Conservation (phyloP, 768 basidiomycete species). For the Amyloporia xantha region DNA sequence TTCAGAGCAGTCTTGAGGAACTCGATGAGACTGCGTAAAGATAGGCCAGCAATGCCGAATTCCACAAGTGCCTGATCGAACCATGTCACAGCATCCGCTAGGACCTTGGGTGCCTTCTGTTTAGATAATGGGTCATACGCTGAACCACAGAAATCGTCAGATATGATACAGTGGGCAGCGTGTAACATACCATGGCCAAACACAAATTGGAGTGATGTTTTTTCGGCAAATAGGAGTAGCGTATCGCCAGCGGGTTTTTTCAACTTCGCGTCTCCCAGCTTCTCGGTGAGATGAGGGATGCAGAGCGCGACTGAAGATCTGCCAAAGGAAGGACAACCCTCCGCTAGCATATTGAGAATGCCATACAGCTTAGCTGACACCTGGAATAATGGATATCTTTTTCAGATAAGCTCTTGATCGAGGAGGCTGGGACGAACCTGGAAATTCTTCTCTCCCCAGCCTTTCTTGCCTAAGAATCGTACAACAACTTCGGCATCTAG, state of each 20-base stretch:
- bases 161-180: not conserved
- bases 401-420: not conserved
- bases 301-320: slow-evolving; percentile 78
- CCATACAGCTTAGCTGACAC: slow-evolving; percentile 88
- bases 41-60: slow-evolving; percentile 86
- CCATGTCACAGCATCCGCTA: slow-evolving; percentile 88
- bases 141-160: slow-evolving; percentile 26
- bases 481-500: slow-evolving; percentile 87
- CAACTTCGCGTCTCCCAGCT: slow-evolving; percentile 91
- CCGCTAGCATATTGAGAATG: slow-evolving; percentile 65
- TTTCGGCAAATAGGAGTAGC: slow-evolving; percentile 79
- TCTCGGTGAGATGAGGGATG: slow-evolving; percentile 81
- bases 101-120: slow-evolving; percentile 95
- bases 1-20: slow-evolving; percentile 82
- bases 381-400: slow-evolving; percentile 33
- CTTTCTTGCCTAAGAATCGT: slow-evolving; percentile 82
- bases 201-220: slow-evolving; percentile 90
- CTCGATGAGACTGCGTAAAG: slow-evolving; percentile 79
- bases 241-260: slow-evolving; percentile 95
- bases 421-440: slow-evolving; percentile 45
- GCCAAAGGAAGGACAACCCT: slow-evolving; percentile 77
- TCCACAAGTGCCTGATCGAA: slow-evolving; percentile 80
- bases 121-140: slow-evolving; percentile 91
- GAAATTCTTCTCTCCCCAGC: slow-evolving; percentile 99
- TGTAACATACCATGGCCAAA: slow-evolving; percentile 71